Conservation (phyloP, 768 basidiomycete species). For the Suillus occidentalis region DNA sequence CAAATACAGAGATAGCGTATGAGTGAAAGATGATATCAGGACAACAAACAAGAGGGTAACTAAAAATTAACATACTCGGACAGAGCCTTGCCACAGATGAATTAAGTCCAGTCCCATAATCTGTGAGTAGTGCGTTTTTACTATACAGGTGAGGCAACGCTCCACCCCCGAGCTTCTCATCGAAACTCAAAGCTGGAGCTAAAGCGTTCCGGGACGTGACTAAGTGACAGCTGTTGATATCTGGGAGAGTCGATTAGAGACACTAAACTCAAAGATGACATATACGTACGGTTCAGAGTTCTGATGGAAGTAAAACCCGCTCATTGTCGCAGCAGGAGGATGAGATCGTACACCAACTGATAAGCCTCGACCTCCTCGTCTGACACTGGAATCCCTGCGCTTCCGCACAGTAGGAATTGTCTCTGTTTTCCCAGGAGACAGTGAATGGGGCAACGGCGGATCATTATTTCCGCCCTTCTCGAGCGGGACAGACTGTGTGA, state of each 20-base stretch:
- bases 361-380: conserved; percentile 44
- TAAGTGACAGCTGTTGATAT: conserved; percentile 86
- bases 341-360: conserved; percentile 47
- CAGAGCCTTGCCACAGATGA: neutral
- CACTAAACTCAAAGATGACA: conserved; percentile 19
- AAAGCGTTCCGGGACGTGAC: conserved; percentile 71
- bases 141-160: conserved; percentile 1
- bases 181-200: conserved; percentile 88
- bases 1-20: conserved; percentile 3
- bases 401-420: conserved; percentile 36
- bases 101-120: conserved; percentile 9
- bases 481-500: conserved; percentile 38
- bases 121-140: conserved; percentile 7
- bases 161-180: conserved; percentile 35
- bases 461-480: conserved; percentile 29
- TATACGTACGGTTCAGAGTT: conserved; percentile 82
- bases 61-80: conserved; percentile 10
- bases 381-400: conserved; percentile 48
- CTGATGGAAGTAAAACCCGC: conserved; percentile 91
- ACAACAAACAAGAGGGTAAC: conserved; percentile 1
- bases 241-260: conserved; percentile 37
- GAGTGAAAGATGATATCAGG: conserved; percentile 5
- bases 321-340: conserved; percentile 70
- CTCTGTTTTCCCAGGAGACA: conserved; percentile 37
- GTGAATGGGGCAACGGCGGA: conserved; percentile 28